Percentiles rank a stretch among this genome's conserved stretches.
phyloP scores from a whole-genome alignment of 179 eudicot species.

The Silene vulgaris region DNA sequence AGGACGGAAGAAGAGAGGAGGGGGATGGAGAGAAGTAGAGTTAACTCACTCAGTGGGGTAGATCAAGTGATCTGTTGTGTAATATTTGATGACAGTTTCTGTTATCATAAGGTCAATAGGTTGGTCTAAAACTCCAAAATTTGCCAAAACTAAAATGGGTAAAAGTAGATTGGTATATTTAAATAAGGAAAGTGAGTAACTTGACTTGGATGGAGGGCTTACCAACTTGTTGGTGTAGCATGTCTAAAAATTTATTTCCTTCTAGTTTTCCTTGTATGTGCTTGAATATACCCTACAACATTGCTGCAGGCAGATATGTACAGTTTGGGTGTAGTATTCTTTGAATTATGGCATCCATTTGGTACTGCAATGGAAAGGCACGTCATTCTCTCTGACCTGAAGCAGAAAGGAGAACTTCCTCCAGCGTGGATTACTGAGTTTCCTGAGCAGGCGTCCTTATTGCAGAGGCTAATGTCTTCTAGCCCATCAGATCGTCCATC shows the following conservation, averaged over 20 bases:
- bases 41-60: too few species aligned
- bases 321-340: constrained; percentile 84
- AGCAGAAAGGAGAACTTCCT: constrained; percentile 77
- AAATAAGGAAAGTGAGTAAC: neutral
- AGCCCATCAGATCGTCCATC: constrained; percentile 97
- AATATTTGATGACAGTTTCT: neutral
- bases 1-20: neutral
- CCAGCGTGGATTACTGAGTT: constrained; percentile 67
- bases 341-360: constrained; percentile 95
- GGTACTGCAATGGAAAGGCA: constrained; percentile 96
- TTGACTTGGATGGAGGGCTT: neutral
- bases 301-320: constrained; percentile 87
- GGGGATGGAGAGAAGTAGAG: neutral
- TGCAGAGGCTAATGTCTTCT: constrained; percentile 61
- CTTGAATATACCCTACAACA: constrained; percentile 11
- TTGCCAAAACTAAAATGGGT: neutral
- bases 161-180: neutral
- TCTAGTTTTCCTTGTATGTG: constrained; percentile 10
- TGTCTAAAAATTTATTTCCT: constrained; percentile 2
- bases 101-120: neutral
- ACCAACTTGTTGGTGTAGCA: constrained; percentile 12
- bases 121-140: neutral
- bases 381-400: constrained; percentile 77
- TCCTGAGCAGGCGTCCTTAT: constrained; percentile 80
- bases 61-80: too few species aligned